Conservation (phyloP, 1,284 basidiomycete species). For the Puccinia triticina region DNA sequence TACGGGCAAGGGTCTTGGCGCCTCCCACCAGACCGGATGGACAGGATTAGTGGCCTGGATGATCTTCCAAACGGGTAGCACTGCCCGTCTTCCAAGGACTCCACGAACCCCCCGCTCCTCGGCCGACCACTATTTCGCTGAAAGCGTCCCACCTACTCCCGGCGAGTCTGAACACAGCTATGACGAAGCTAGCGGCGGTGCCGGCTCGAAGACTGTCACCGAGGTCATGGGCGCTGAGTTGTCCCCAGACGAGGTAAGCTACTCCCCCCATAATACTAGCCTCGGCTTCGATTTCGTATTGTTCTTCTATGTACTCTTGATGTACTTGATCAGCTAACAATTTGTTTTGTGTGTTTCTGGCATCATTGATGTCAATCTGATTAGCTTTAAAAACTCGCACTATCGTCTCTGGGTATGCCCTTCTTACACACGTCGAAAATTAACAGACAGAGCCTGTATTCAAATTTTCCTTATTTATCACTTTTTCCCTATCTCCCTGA, state of each 20-base stretch:
- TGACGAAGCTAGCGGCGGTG: conserved; percentile 23
- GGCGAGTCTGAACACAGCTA: conserved; percentile 42
- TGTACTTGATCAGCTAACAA: not conserved
- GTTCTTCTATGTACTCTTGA: not conserved
- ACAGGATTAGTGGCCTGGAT: conserved; percentile 61
- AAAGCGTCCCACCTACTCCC: conserved; percentile 54
- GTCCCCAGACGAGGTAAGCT: conserved; percentile 51
- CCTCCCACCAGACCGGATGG: conserved; percentile 98
- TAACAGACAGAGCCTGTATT: not conserved
- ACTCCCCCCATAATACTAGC: not conserved
- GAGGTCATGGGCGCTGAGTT: conserved; percentile 31
- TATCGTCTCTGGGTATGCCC: not conserved
- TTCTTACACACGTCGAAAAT: not conserved
- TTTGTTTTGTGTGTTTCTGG: not conserved
- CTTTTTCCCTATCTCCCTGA: not conserved
- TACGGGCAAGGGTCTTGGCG: conserved; percentile 84
- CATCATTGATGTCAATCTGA: no score
- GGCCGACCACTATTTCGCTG: conserved; percentile 91
- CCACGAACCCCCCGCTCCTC: conserved; percentile 77
- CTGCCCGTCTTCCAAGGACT: conserved; percentile 58
- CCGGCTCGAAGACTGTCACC: not conserved
- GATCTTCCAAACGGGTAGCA: conserved; percentile 56
- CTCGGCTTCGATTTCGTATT: not conserved
- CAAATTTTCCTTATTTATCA: not conserved
- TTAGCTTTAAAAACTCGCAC: not conserved